Conservation (phyloP, 495 filamentous ascomycete genomes). For the Trichoderma virens region DNA sequence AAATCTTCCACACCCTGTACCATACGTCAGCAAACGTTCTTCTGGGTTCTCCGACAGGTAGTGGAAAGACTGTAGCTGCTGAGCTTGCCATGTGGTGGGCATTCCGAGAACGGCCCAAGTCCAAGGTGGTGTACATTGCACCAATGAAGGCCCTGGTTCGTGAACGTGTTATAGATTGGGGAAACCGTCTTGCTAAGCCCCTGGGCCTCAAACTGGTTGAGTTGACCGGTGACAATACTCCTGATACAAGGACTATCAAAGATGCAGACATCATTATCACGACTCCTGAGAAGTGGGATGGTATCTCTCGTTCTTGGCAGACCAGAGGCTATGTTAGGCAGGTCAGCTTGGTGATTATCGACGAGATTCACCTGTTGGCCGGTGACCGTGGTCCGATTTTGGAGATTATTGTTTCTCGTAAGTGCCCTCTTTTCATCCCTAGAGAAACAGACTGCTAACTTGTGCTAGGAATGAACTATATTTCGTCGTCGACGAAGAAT, state of each 20-base stretch:
- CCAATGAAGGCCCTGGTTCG: constrained; percentile 98
- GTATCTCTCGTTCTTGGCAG: constrained; percentile 97
- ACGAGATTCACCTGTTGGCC: constrained; percentile 94
- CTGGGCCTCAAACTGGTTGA: constrained; percentile 92
- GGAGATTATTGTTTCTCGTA: constrained; percentile 93
- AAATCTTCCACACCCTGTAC: constrained; percentile 93
- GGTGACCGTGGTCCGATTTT: constrained; percentile 95
- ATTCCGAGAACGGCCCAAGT: constrained; percentile 89
- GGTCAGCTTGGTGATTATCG: constrained; percentile 94
- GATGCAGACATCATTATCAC: constrained; percentile 98
- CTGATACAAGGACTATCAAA: constrained; percentile 87
- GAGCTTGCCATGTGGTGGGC: constrained; percentile 99
- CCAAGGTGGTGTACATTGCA: constrained; percentile 97
- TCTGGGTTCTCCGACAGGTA: constrained; percentile 93
- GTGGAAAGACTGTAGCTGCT: constrained; percentile 91
- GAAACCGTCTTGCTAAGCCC: constrained; percentile 67
- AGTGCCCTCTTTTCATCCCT: neutral
- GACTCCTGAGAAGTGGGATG: constrained; percentile 99
- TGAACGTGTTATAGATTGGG: constrained; percentile 95
- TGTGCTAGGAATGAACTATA: constrained; percentile 75
- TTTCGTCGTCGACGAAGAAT: constrained; percentile 83
- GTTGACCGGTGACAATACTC: constrained; percentile 96
- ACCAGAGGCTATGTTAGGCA: constrained; percentile 92
- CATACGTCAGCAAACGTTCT: constrained; percentile 87
- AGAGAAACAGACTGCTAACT: neutral